Conservation (phyloP, 2,329 filamentous ascomycete species). For the Fusarium napiforme region DNA sequence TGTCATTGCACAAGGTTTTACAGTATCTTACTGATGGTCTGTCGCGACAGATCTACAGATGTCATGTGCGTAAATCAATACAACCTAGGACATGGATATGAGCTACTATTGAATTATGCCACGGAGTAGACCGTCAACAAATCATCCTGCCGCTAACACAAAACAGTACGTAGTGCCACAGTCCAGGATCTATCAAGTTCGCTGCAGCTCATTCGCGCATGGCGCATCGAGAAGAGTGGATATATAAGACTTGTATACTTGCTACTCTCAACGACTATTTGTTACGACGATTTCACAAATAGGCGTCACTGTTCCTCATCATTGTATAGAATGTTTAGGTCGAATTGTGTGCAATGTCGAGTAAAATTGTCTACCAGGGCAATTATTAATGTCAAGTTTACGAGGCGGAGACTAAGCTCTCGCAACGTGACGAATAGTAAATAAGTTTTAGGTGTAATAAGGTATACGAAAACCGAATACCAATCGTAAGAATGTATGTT, state of each 20-base stretch:
- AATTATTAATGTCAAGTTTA: conserved; percentile 46
- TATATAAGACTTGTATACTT: neutral
- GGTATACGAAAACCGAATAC: conserved; percentile 33
- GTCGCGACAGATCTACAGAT: neutral
- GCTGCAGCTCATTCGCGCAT: neutral
- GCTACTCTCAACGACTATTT: neutral
- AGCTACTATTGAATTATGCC: neutral
- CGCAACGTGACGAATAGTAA: conserved; percentile 42
- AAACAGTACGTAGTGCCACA: neutral
- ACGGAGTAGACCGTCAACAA: neutral
- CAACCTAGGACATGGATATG: neutral
- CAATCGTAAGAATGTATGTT: conserved; percentile 32
- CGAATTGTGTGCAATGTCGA: conserved; percentile 45
- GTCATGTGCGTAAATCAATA: neutral
- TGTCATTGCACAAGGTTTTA: neutral
- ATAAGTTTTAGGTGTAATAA: conserved; percentile 41
- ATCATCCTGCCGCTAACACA: neutral
- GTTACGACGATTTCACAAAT: neutral
- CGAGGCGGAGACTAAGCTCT: conserved; percentile 35
- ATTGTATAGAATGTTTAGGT: neutral
- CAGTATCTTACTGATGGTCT: neutral
- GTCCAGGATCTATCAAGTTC: neutral
- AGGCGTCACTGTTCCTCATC: neutral
- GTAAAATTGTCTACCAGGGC: conserved; percentile 50
- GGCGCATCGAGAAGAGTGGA: neutral